phyloP scores from a whole-genome alignment of 768 basidiomycete genomes.

The Auriscalpium microsporum region DNA sequence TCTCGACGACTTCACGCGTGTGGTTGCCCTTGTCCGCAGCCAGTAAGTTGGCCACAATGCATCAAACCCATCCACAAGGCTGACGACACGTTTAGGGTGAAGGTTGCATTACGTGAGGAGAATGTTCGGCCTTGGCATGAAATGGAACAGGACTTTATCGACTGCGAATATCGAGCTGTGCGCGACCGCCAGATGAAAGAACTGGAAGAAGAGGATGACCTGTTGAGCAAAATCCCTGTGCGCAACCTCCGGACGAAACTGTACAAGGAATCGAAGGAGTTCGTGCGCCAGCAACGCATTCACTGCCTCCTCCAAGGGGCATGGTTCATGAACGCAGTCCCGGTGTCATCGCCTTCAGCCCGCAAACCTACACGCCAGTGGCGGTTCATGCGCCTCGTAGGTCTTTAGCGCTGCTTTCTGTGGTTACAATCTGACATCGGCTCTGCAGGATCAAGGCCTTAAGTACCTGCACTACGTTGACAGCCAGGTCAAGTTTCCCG shows the following conservation, averaged over 20 bases:
- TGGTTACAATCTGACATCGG: neutral
- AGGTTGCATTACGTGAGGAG: conserved; percentile 67
- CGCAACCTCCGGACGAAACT: conserved; percentile 77
- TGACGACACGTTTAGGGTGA: conserved; percentile 41
- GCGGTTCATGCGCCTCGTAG: conserved; percentile 82
- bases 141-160: conserved; percentile 73
- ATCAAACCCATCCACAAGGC: neutral
- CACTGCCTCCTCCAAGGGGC: conserved; percentile 83
- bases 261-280: conserved; percentile 85
- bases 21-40: conserved; percentile 70
- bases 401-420: conserved; percentile 8
- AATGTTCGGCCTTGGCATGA: conserved; percentile 74
- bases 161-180: conserved; percentile 78
- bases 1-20: conserved; percentile 65
- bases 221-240: conserved; percentile 78
- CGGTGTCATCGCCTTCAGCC: conserved; percentile 31
- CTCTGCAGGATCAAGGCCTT: conserved; percentile 56
- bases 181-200: conserved; percentile 87
- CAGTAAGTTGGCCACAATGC: conserved; percentile 47
- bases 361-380: conserved; percentile 60
- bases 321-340: conserved; percentile 83
- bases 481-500: conserved; percentile 68
- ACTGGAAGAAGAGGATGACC: conserved; percentile 79
- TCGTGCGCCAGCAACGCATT: conserved; percentile 81
- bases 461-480: conserved; percentile 85